phyloP scores from a whole-genome alignment of 805 yeast species.

The Cyberlindnera xishuangbannaensis region DNA sequence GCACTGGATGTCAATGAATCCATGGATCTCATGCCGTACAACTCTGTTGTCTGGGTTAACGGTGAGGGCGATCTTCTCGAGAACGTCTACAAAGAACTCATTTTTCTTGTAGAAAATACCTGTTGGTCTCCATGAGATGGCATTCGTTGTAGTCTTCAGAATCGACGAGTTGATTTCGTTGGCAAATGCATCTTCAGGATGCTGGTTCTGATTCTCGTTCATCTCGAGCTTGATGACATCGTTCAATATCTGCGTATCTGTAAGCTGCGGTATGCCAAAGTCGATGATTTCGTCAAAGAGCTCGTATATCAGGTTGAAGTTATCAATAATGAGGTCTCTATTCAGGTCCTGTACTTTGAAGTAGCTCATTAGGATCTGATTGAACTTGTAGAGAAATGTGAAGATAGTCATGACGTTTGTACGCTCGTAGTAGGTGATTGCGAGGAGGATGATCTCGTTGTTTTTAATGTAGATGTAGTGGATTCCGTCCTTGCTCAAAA shows the following conservation, averaged over 20 bases:
- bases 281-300: constrained; percentile 88
- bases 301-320: constrained; percentile 70
- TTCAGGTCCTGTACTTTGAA: constrained; percentile 37
- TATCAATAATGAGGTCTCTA: constrained; percentile 62
- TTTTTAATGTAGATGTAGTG: constrained; percentile 50
- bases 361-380: constrained; percentile 39
- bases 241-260: constrained; percentile 70
- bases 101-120: constrained; percentile 85
- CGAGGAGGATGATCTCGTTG: constrained; percentile 36
- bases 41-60: constrained; percentile 55
- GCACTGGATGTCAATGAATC: constrained; percentile 66
- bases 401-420: constrained; percentile 52
- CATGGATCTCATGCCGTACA: constrained; percentile 61
- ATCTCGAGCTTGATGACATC: constrained; percentile 68
- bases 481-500: constrained; percentile 34
- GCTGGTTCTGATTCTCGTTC: constrained; percentile 7
- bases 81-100: constrained; percentile 83
- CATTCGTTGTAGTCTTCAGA: constrained; percentile 68
- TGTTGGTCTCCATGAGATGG: constrained; percentile 88
- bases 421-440: constrained; percentile 24
- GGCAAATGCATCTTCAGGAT: not conserved
- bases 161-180: constrained; percentile 56
- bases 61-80: constrained; percentile 65
- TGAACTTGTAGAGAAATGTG: constrained; percentile 46
- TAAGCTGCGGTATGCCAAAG: constrained; percentile 78